Evolutionary conservation across 108 stramenopile species (phyloP).

Genomic region (Asterionellopsis glacialis): DNA sequence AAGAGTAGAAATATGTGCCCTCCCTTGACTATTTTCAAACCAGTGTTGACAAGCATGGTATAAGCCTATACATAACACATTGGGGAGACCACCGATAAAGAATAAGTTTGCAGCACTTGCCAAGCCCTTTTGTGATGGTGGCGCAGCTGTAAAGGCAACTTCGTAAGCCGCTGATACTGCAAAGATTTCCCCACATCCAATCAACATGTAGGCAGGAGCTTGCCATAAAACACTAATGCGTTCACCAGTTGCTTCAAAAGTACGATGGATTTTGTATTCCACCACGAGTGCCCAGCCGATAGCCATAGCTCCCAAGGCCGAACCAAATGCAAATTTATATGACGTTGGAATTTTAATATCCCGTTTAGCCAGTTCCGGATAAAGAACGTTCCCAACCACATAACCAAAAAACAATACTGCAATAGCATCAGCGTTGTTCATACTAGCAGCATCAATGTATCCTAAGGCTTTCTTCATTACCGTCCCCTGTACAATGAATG

Average conservation of each 20-base stretch:
- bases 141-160: constrained; percentile 76
- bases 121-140: constrained; percentile 66
- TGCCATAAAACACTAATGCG: constrained; percentile 77
- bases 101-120: constrained; percentile 79
- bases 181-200: constrained; percentile 86
- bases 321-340: constrained; percentile 83
- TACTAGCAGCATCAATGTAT: constrained; percentile 68
- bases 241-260: constrained; percentile 45
- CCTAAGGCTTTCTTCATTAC: constrained; percentile 75
- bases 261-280: constrained; percentile 62
- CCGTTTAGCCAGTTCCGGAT: constrained; percentile 53
- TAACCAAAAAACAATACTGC: constrained; percentile 70
- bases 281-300: constrained; percentile 66
- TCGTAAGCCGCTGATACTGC: constrained; percentile 82
- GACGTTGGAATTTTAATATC: constrained; percentile 73
- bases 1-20: constrained; percentile 47
- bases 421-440: constrained; percentile 77
- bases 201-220: constrained; percentile 65
- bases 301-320: constrained; percentile 54
- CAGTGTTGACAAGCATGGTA: constrained; percentile 56
- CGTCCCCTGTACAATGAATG: constrained; percentile 77
- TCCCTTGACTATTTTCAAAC: constrained; percentile 59
- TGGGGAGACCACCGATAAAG: constrained; percentile 80
- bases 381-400: constrained; percentile 52
- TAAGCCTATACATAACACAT: constrained; percentile 66